Conservation (phyloP, 2,329 filamentous ascomycete species). For the Trichothecium sympodiale region DNA sequence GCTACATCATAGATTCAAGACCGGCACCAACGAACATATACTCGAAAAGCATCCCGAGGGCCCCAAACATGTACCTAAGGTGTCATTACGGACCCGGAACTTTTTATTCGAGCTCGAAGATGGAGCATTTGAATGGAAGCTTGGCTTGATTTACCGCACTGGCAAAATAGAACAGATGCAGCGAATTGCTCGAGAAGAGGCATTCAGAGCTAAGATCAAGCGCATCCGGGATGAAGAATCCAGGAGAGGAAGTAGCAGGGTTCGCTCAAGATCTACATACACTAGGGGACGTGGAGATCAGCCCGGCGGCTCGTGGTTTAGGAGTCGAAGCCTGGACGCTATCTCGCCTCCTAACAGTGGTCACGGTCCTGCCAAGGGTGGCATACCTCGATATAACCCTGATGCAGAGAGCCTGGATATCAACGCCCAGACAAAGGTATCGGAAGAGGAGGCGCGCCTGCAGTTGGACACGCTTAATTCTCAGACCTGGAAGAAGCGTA, state of each 20-base stretch:
- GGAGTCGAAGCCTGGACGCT: constrained; percentile 47
- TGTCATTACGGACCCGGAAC: constrained; percentile 71
- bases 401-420: constrained; percentile 57
- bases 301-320: constrained; percentile 22
- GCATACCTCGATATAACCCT: constrained; percentile 62
- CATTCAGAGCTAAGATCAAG: constrained; percentile 78
- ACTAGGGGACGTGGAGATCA: constrained; percentile 21
- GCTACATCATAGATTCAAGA: constrained; percentile 85
- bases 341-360: constrained; percentile 17
- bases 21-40: constrained; percentile 78
- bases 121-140: constrained; percentile 93
- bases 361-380: constrained; percentile 23
- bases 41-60: constrained; percentile 75
- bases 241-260: constrained; percentile 38
- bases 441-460: constrained; percentile 64
- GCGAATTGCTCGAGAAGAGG: constrained; percentile 78
- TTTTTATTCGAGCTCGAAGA: constrained; percentile 91
- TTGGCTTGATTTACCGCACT: constrained; percentile 85
- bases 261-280: constrained; percentile 43
- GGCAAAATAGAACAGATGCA: constrained; percentile 86
- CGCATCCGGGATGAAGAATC: constrained; percentile 65
- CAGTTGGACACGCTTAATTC: constrained; percentile 73
- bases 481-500: constrained; percentile 83
- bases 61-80: constrained; percentile 75
- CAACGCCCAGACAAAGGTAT: constrained; percentile 59